Evolutionary conservation across 768 basidiomycete genomes (phyloP), one percentile per base, ranked within the genome.

Genomic region (Auricularia heimuer): DNA sequence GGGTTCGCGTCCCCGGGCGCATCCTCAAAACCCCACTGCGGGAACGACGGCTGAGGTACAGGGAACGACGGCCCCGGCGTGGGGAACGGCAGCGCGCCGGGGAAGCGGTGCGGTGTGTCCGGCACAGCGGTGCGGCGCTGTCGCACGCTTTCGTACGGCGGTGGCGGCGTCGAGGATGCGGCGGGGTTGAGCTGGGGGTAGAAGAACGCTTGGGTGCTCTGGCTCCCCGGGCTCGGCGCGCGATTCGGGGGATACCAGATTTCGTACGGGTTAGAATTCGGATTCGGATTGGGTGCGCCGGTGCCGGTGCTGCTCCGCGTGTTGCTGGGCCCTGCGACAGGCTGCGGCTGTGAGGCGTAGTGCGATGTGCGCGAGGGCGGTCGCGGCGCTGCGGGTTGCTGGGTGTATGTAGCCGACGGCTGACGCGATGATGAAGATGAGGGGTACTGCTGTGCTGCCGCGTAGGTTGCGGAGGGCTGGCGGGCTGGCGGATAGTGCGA

Each of bases 351-450:
- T 3, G 56, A 14, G 3, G 34, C 11, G 29, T 60, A 60, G 8
- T 60, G 56, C 73, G 16, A 81, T 82, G 64, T 78, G 77, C 63
- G 75, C 75, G 3, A 77, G 79, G 24, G 81, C 83, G 3, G 82
- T 85, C 69, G 79, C 80, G 68, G 79, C 81, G 68, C 77, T 79
- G 37, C 85, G 86, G 71, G 3, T 4, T 7, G 39, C 39, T 83
- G 47, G 3, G 47, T 3, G 47, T 51, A 16, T 51, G 47, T 12
- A 4, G 47, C 39, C 8, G 39, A 42, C 12, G 39, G 39, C 1
- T 51, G 21, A 51, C 47, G 47, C 18, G 18, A 16, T 1, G 4
- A 18, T 16, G 47, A 51, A 16, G 4, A 18, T 4, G 47, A 51
- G 14, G 18, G 47, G 16, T 51, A 51, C 14, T 21, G 18, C 16